Evolutionary conservation across 139 green algal species (phyloP).

Genomic region (Haematococcus lacustris): DNA sequence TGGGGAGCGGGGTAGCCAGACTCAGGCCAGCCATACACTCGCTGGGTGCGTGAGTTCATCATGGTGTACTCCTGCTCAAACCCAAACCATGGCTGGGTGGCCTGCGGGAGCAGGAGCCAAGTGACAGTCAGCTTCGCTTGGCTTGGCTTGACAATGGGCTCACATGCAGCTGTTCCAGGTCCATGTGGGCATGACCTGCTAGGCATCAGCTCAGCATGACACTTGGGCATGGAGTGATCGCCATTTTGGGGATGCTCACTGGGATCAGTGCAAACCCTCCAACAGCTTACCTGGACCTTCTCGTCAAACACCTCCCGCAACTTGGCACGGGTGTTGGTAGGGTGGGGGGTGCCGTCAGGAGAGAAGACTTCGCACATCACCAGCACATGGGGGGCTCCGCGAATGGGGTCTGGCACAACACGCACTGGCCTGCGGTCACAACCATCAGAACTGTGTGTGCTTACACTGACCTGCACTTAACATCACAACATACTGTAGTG

Average conservation of each 20-base stretch:
- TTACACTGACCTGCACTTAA: too few species aligned
- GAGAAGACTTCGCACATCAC: slow-evolving; percentile 84
- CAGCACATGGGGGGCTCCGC: slow-evolving; percentile 78
- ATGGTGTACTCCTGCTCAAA: slow-evolving; percentile 94
- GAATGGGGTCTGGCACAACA: slow-evolving; percentile 82
- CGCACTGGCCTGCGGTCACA: slow-evolving; percentile 58
- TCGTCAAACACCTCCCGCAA: slow-evolving; percentile 34
- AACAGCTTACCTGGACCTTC: background rate
- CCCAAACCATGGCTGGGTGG: slow-evolving; percentile 59
- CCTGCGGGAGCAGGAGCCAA: background rate
- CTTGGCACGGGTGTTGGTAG: slow-evolving; percentile 78
- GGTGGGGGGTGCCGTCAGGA: slow-evolving; percentile 64
- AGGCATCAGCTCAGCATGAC: too few species aligned
- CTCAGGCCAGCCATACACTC: slow-evolving; percentile 71
- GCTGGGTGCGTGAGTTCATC: slow-evolving; percentile 45
- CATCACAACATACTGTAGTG: too few species aligned
- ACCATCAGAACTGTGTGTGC: too few species aligned
- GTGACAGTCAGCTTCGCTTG: too few species aligned
- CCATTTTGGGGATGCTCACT: too few species aligned
- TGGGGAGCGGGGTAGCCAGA: slow-evolving; percentile 78
- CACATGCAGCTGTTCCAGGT: too few species aligned
- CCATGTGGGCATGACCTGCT: too few species aligned
- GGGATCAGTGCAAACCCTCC: too few species aligned
- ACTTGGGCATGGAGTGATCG: too few species aligned
- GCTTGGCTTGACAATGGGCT: too few species aligned